A percentile compares a stretch with the other conserved stretches of the same genome.
Evolutionary conservation across 768 basidiomycete genomes (phyloP).

Genomic region (Sarcodon aspratus): DNA sequence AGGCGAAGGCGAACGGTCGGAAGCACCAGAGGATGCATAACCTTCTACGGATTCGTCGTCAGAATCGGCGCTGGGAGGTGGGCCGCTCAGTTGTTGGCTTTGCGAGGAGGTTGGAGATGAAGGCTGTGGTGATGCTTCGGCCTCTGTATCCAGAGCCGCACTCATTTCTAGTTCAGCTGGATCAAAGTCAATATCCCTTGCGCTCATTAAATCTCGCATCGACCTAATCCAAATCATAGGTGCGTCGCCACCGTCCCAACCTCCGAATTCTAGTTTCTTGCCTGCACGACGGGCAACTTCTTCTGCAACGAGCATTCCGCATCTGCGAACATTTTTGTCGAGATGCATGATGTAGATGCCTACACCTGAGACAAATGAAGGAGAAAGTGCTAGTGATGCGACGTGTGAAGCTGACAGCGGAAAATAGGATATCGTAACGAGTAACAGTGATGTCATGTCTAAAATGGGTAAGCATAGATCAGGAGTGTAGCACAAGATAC

Average conservation of each 20-base stretch:
- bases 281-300: conserved; percentile 49
- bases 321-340: conserved; percentile 64
- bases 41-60: conserved; percentile 66
- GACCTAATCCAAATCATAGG: conserved; percentile 54
- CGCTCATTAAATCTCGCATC: conserved; percentile 40
- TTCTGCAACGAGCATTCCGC: conserved; percentile 92
- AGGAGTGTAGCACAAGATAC: background rate
- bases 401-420: conserved; percentile 31
- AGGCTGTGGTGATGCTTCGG: conserved; percentile 2
- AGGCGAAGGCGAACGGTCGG: conserved; percentile 68
- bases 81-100: conserved; percentile 12
- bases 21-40: conserved; percentile 56
- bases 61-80: conserved; percentile 38
- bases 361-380: conserved; percentile 57
- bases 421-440: conserved; percentile 54
- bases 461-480: conserved; percentile 2
- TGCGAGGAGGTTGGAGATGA: background rate
- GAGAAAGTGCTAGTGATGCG: conserved; percentile 36
- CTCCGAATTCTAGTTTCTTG: conserved; percentile 66
- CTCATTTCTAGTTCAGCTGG: conserved; percentile 11
- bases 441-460: conserved; percentile 69
- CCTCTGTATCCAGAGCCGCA: conserved; percentile 5
- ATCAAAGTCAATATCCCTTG: conserved; percentile 39
- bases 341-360: conserved; percentile 69
- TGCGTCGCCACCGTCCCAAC: conserved; percentile 71